Base-by-base conservation (phyloP, 306 rosid species). In the Quercus gilva region DNA sequence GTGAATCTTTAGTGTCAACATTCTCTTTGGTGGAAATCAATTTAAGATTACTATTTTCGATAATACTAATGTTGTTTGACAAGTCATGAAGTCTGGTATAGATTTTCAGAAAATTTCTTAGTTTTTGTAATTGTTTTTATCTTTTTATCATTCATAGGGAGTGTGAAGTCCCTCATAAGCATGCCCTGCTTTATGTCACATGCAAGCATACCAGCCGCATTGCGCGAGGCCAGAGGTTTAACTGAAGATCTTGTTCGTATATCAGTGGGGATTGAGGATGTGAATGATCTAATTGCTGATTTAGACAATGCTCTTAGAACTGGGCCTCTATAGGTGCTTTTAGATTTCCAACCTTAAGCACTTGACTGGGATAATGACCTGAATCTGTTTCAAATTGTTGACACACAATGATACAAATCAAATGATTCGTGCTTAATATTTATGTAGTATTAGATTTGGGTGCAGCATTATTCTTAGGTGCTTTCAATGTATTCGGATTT, bases 161-260 rank as follows among this genome's bases (percentile, higher is more conserved):
- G 97, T 78, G 97, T 92, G 33, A 90, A 95, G 90, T 95, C 99
- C 74, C 94, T 95, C 6, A 92, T 92, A 70, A 91, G 97, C 88
- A 53, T 94, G 88, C 97, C 97, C 5, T 89, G 91, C 81, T 88
- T 91, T 74, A 91, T 89, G 97, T 88, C 97, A 43, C 98, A 90
- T 83, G 98, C 98, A 69, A 87, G 92, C 85, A 92, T 94, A 81
- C 94, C 97, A 29, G 84, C 93, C 33, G 80, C 88, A 52, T 90
- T 90, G 75, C 97, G 96, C 0, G 93, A 92, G 75, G 89, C 92
- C 71, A 86, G 97, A 79, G 97, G 98, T 74, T 81, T 94, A 79
- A 90, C 96, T 0, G 94, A 94, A 89, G 97, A 92, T 88, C 94
- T 91, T 53, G 80, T 91, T 19, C 91, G 97, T 15, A 88, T 92